Evolutionary conservation across 192 early-diverging fungal genomes (phyloP).

Genomic region (Umbelopsis vinacea): DNA sequence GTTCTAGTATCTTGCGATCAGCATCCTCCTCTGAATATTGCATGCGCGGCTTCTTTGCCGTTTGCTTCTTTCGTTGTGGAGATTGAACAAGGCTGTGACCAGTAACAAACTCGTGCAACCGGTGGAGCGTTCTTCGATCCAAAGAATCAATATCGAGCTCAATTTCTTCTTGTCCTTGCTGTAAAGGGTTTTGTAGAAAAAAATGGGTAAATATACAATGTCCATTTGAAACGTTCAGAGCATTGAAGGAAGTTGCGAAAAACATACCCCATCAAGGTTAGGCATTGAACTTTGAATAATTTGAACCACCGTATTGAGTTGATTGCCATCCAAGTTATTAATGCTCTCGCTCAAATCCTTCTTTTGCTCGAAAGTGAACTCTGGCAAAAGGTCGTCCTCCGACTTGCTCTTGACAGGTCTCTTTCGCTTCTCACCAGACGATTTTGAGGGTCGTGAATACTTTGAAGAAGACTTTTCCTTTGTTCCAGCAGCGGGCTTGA

Average conservation of each 20-base stretch:
- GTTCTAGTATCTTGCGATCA: slow-evolving; percentile 45
- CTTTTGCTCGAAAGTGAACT: slow-evolving; percentile 88
- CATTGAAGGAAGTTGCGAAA: neutral
- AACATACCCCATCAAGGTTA: slow-evolving; percentile 54
- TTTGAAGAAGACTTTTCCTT: slow-evolving; percentile 21
- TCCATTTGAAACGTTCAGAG: neutral
- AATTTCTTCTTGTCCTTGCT: slow-evolving; percentile 82
- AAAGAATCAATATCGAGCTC: slow-evolving; percentile 95
- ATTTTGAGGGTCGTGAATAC: neutral
- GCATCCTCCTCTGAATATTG: slow-evolving; percentile 53
- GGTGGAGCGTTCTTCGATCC: slow-evolving; percentile 79
- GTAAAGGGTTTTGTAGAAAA: neutral
- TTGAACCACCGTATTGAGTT: slow-evolving; percentile 68
- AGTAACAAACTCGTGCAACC: slow-evolving; percentile 86
- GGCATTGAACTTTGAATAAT: slow-evolving; percentile 75
- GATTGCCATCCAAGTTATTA: slow-evolving; percentile 61
- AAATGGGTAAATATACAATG: neutral
- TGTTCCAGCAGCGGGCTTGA: neutral
- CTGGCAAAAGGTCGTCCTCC: slow-evolving; percentile 47
- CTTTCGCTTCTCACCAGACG: slow-evolving; percentile 24
- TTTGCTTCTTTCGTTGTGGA: slow-evolving; percentile 49
- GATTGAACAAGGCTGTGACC: slow-evolving; percentile 43
- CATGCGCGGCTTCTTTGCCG: slow-evolving; percentile 48
- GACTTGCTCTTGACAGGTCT: slow-evolving; percentile 30
- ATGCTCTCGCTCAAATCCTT: slow-evolving; percentile 79